Conservation (phyloP, 768 basidiomycete genomes). For the Calocera cornea region DNA sequence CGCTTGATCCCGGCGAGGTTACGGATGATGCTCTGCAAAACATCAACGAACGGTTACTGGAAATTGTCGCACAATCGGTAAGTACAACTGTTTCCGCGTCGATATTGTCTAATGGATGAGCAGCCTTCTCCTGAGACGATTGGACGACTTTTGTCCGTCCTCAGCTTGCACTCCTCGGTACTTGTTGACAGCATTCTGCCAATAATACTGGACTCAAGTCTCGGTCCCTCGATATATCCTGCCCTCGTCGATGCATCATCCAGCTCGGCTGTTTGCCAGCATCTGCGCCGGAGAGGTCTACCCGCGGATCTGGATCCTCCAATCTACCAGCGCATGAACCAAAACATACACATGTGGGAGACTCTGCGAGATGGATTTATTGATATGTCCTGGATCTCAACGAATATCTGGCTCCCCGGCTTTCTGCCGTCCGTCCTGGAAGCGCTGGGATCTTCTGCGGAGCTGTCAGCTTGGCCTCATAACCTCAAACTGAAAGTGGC, state of each 20-base stretch:
- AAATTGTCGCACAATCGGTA: neutral
- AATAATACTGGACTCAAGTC: neutral
- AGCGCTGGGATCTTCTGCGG: neutral
- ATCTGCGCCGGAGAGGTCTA: neutral
- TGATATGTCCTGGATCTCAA: neutral
- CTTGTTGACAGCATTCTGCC: neutral
- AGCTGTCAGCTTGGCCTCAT: neutral
- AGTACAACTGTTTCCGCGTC: neutral
- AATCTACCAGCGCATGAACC: neutral
- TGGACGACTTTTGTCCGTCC: neutral
- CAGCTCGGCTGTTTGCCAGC: neutral
- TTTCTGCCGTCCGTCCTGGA: neutral
- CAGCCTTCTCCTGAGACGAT: neutral
- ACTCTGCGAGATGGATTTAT: neutral
- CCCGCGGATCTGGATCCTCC: neutral
- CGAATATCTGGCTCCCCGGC: neutral
- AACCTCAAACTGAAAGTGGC: neutral
- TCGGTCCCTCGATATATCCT: neutral
- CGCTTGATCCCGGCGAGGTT: neutral
- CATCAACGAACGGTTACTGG: neutral
- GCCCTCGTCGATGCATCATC: neutral
- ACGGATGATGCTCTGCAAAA: neutral
- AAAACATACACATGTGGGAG: neutral
- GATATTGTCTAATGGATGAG: neutral
- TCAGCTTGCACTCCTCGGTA: neutral